Evolutionary conservation across 768 basidiomycete genomes (phyloP).

Genomic region (Clathrus columnatus): DNA sequence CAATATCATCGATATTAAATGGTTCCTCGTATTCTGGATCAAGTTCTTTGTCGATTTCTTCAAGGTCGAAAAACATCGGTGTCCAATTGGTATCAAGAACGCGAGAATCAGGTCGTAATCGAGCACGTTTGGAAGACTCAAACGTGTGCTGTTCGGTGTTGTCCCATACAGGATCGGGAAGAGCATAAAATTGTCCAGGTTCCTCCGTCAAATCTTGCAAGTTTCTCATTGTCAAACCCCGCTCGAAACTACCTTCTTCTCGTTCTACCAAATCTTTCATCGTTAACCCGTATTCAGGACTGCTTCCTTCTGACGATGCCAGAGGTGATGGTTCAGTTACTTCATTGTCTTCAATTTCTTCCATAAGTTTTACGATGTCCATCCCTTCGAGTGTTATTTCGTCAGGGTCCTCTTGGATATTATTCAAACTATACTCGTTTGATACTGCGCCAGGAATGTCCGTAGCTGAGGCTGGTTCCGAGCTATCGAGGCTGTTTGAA

Average conservation of each 20-base stretch:
- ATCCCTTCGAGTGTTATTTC: not conserved
- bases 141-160: conserved; percentile 1
- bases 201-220: not conserved
- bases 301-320: not conserved
- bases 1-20: not conserved
- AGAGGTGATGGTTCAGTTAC: not conserved
- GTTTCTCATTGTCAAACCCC: not conserved
- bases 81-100: conserved; percentile 3
- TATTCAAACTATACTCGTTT: not conserved
- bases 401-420: not conserved
- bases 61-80: conserved; percentile 4
- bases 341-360: not conserved
- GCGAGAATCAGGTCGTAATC: not conserved
- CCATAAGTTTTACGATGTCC: not conserved
- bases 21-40: not conserved
- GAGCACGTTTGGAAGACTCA: not conserved
- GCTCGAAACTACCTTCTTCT: too few species aligned
- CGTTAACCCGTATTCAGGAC: not conserved
- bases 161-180: conserved; percentile 7
- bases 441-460: not conserved
- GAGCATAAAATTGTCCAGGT: not conserved
- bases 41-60: not conserved
- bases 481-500: not conserved
- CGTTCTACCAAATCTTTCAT: too few species aligned
- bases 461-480: not conserved